Evolutionary conservation across 352 stramenopile species (phyloP), one percentile per base, ranked within the genome.

Genomic region (Phytophthora sojae): DNA sequence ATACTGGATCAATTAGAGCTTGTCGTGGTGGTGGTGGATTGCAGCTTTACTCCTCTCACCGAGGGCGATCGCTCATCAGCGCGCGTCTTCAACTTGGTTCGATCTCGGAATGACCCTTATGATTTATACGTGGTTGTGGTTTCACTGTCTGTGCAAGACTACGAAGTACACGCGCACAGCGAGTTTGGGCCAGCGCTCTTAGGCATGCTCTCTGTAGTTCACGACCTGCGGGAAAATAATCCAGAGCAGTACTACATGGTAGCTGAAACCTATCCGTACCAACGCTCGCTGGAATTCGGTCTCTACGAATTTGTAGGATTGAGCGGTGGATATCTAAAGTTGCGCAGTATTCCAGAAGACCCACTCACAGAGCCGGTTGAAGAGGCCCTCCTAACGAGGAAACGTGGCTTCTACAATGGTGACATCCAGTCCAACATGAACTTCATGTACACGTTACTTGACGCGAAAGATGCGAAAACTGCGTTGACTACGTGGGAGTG

Each of bases 341-440:
- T 32, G 29, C 29, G 29, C 29, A 35, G 29, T 35, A 35, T 35
- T 35, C 29, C 29, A 35, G 29, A 35, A 35, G 29, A 35, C 29
- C 29, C 29, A 35, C 29, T 35, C 29, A 35, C 29, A 35, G 29
- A 35, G 6, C 29, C 29, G 29, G 6, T 35, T 35, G 29, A 11
- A 2, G 29, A 35, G 29, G 29, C 29, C 6, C 6, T 35, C 29
- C 29, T 35, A 11, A 35, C 29, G 29, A 35, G 29, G 29, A 11
- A 35, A 58, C 21, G 1, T 12, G 23, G 2, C 49, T 79, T 2
- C 23, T 62, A 4, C 68, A 76, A 61, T 17, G 50, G 50, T 3
- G 61, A 74, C 29, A 35, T 74, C 67, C 76, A 84, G 37, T 59
- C 62, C 11, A 84, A 84, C 35, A 30, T 76, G 3, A 69, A 69